phyloP scores from a whole-genome alignment of 768 basidiomycete species.

The Lactarius vividus region DNA sequence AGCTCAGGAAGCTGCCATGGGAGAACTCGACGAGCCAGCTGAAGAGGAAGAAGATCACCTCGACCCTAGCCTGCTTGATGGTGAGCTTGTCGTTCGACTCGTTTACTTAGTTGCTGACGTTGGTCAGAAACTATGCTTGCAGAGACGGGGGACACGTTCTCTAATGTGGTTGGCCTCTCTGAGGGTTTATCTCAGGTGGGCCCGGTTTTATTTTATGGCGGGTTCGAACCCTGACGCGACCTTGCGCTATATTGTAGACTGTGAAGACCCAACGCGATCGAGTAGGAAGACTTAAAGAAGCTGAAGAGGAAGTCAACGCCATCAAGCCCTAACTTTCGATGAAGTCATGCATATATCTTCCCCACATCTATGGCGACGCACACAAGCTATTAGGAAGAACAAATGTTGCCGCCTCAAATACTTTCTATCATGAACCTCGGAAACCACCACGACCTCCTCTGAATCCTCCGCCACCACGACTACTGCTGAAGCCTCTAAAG shows the following conservation, averaged over 20 bases:
- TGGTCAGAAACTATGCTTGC: slow-evolving; percentile 29
- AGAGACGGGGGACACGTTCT: slow-evolving; percentile 32
- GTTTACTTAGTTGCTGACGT: slow-evolving; percentile 1
- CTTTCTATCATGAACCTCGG: slow-evolving; percentile 44
- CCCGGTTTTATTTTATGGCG: not conserved
- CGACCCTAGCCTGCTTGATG: slow-evolving; percentile 28
- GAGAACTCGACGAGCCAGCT: slow-evolving; percentile 29
- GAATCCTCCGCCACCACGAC: slow-evolving; percentile 41
- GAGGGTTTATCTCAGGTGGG: slow-evolving; percentile 54
- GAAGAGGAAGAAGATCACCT: slow-evolving; percentile 26
- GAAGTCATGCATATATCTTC: not conserved
- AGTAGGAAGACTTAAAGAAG: slow-evolving; percentile 41
- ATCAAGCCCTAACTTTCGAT: slow-evolving; percentile 14
- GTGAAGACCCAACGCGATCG: slow-evolving; percentile 52
- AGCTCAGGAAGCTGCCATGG: slow-evolving; percentile 36
- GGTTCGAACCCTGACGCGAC: not conserved
- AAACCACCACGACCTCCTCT: slow-evolving; percentile 44
- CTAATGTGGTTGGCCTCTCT: slow-evolving; percentile 41
- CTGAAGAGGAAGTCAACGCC: slow-evolving; percentile 22
- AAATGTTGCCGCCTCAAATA: not conserved
- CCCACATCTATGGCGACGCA: not conserved
- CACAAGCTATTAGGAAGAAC: not conserved
- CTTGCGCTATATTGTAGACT: slow-evolving; percentile 36
- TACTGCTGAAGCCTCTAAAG: slow-evolving; percentile 44
- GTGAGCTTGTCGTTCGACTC: slow-evolving; percentile 20